These are phyloP conservation scores for Inonotus hispidus DNA, from an alignment of 1,284 basidiomycete genomes.

Conservation along the genomic window DNA sequence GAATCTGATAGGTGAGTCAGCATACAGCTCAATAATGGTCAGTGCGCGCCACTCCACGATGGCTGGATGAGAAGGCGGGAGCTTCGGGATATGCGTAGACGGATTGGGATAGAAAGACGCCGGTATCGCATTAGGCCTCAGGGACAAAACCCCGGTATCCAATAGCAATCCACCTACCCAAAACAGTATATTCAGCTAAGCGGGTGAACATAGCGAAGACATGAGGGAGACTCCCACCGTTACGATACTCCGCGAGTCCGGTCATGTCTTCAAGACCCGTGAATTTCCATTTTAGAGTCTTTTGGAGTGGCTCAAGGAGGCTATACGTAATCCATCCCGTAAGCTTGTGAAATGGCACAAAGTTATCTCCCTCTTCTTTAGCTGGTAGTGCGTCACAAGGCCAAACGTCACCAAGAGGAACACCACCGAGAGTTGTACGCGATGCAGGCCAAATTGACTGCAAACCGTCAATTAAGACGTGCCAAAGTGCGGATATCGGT, in stretches of 20 bases:
- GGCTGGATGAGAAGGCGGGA: constrained; percentile 76
- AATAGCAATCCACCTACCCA: constrained; percentile 78
- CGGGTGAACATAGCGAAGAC: not conserved
- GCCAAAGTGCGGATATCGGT: constrained; percentile 73
- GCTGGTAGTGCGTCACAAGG: constrained; percentile 54
- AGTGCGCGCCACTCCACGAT: constrained; percentile 95
- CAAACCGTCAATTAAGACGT: constrained; percentile 76
- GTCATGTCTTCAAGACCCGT: constrained; percentile 76
- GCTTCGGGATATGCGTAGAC: constrained; percentile 51
- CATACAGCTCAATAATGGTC: constrained; percentile 87
- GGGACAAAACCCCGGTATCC: constrained; percentile 73
- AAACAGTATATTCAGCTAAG: not conserved
- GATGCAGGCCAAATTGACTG: constrained; percentile 87
- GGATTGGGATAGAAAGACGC: constrained; percentile 38
- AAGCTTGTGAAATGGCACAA: constrained; percentile 95
- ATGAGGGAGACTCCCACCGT: constrained; percentile 45
- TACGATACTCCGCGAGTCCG: constrained; percentile 85
- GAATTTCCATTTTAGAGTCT: constrained; percentile 71
- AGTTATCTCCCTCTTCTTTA: constrained; percentile 49
- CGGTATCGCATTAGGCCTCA: constrained; percentile 47
- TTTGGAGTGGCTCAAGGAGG: constrained; percentile 78
- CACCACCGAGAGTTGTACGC: constrained; percentile 58
- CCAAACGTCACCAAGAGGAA: constrained; percentile 89
- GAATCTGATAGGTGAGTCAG: constrained; percentile 18
- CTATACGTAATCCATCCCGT: constrained; percentile 92